Evolutionary conservation across 306 rosid genomes (phyloP), one percentile per base, ranked within the genome.

Genomic region (Quercus ilex): DNA sequence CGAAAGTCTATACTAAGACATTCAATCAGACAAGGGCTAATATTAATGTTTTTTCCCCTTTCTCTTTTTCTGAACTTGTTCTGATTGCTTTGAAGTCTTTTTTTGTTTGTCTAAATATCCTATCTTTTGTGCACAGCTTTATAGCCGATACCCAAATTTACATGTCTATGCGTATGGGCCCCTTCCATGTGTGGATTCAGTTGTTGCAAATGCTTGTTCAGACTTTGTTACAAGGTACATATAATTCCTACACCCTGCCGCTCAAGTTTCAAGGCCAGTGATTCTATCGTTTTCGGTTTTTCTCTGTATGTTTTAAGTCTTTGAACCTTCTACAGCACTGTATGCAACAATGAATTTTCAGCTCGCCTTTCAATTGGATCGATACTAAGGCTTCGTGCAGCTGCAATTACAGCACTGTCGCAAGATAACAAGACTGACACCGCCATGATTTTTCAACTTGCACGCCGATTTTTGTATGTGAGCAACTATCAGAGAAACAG

Each of bases 151-250:
- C 85, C 89, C 91, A 30, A 91, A 89, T 82, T 84, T 94, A 76
- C 98, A 84, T 74, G 98, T 94, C 82, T 94, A 92, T 77, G 84
- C 97, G 71, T 94, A 87, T 77, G 98, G 98, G 74, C 88, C 97
- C 52, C 98, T 94, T 83, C 98, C 98, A 41, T 94, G 98, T 85
- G 88, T 92, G 82, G 97, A 91, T 87, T 88, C 85, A 56, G 88
- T 87, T 62, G 87, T 92, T 78, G 98, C 97, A 75, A 83, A 84
- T 81, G 93, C 97, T 77, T 92, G 97, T 80, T 90, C 98, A 35
- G 86, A 86, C 35, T 92, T 94, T 78, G 88, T 94, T 52, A 94
- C 97, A 10, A 94, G 98, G 98, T 92, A 86, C 75, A 71, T 75
- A 23, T 49, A 18, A 82, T 67, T 63, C 28, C 72, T 41, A 23